Conservation (phyloP, 805 yeast species). For the Sugiyamaella qingdaonensis region DNA sequence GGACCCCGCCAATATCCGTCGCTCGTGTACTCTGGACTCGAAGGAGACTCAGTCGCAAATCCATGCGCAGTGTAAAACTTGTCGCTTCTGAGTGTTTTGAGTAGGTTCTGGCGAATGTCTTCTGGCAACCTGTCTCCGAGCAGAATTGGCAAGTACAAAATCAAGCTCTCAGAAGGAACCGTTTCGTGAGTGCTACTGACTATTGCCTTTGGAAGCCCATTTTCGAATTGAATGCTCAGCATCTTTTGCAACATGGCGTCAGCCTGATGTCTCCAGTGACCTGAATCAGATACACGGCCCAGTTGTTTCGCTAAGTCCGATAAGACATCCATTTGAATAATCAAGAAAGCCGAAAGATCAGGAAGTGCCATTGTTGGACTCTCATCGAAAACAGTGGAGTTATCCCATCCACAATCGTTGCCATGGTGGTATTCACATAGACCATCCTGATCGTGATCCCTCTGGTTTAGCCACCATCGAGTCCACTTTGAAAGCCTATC, state of each 20-base stretch:
- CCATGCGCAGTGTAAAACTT: slow-evolving; percentile 4
- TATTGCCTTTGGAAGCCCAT: slow-evolving; percentile 1
- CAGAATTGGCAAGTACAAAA: slow-evolving; percentile 1
- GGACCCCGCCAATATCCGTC: slow-evolving; percentile 6
- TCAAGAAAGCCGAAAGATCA: slow-evolving; percentile 3
- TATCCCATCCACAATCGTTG: slow-evolving; percentile 1
- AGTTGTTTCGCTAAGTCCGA: not conserved
- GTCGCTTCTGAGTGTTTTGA: not conserved
- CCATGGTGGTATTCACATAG: slow-evolving; percentile 2
- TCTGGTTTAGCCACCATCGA: not conserved
- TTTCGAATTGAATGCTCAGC: slow-evolving; percentile 1
- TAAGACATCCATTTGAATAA: slow-evolving; percentile 4
- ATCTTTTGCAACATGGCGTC: not conserved
- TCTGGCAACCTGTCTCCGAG: slow-evolving; percentile 2
- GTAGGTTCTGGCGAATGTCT: not conserved
- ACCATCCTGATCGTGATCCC: not conserved
- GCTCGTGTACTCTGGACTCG: not conserved
- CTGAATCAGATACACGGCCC: not conserved
- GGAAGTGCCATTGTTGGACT: slow-evolving; percentile 5
- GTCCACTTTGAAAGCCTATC: slow-evolving; percentile 1
- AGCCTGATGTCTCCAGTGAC: not conserved
- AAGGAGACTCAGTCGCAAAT: slow-evolving; percentile 3
- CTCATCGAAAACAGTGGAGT: slow-evolving; percentile 1
- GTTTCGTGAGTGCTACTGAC: slow-evolving; percentile 1
- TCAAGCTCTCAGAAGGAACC: slow-evolving; percentile 2